Percentiles rank a stretch among this genome's conserved stretches.
Conservation (phyloP, 2,329 filamentous ascomycete species). For the Hypoxylon sp. region DNA sequence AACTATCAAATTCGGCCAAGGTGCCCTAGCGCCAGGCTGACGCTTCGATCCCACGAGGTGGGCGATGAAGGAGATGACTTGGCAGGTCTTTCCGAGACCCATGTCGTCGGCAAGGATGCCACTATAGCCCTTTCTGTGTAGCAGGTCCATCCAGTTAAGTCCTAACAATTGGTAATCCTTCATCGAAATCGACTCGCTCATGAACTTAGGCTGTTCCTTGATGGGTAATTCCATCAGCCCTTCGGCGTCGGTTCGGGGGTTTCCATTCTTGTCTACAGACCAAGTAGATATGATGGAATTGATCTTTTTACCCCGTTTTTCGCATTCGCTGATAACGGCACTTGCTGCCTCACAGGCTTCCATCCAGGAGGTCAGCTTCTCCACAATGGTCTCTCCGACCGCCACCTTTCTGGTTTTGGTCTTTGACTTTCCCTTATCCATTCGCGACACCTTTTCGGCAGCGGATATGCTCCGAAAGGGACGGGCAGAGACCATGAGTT, state of each 20-base stretch:
- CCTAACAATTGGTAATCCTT: conserved; percentile 96
- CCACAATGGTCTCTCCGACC: conserved; percentile 53
- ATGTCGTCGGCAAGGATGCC: conserved; percentile 98
- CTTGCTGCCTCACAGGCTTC: conserved; percentile 63
- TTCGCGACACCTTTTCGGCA: conserved; percentile 72
- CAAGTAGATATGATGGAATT: conserved; percentile 49
- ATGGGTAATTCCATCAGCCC: conserved; percentile 58
- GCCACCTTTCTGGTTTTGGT: conserved; percentile 48
- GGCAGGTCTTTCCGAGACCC: conserved; percentile 96
- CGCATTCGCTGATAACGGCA: conserved; percentile 56
- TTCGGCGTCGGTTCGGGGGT: conserved; percentile 52
- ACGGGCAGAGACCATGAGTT: conserved; percentile 77
- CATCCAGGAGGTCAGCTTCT: conserved; percentile 61
- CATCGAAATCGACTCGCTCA: conserved; percentile 81
- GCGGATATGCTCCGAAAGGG: conserved; percentile 77
- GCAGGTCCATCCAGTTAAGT: conserved; percentile 90
- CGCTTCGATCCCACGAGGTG: conserved; percentile 77
- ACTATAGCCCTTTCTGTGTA: conserved; percentile 83
- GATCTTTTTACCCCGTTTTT: conserved; percentile 59
- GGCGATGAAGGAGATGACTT: conserved; percentile 92
- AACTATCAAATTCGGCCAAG: conserved; percentile 84
- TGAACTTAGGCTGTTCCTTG: conserved; percentile 76
- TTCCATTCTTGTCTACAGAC: conserved; percentile 53
- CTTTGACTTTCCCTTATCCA: conserved; percentile 52
- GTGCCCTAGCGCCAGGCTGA: conserved; percentile 53